Evolutionary conservation across 306 rosid genomes (phyloP).

Genomic region (Arachis stenosperma): DNA sequence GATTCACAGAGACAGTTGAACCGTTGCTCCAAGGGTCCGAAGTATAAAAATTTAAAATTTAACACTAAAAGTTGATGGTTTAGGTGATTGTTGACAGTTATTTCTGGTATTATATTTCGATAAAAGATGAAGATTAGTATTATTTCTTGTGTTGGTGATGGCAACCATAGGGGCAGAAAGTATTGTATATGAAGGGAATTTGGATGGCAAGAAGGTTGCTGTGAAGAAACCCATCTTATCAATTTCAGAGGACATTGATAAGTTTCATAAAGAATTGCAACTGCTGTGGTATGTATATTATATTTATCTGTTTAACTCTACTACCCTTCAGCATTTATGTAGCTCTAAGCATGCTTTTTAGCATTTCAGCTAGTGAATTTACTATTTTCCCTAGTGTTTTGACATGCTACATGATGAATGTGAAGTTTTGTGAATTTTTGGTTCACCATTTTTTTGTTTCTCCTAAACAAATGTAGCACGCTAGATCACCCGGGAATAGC

Average conservation of each 20-base stretch:
- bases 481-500: constrained; percentile 78
- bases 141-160: constrained; percentile 23
- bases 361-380: constrained; percentile 9
- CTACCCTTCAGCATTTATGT: constrained; percentile 2
- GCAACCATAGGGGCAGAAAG: constrained; percentile 74
- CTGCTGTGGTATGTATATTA: constrained; percentile 67
- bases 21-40: too few species aligned
- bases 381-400: constrained; percentile 15
- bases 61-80: too few species aligned
- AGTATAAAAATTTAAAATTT: too few species aligned
- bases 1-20: too few species aligned
- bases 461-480: constrained; percentile 54
- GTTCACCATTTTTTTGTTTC: not conserved
- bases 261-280: constrained; percentile 84
- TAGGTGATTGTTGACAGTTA: not conserved
- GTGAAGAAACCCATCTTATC: constrained; percentile 84
- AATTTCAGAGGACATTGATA: constrained; percentile 75
- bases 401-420: constrained; percentile 5
- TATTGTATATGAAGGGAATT: constrained; percentile 77
- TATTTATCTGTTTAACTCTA: not conserved
- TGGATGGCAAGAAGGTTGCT: constrained; percentile 78
- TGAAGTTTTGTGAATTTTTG: constrained; percentile 3
- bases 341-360: constrained; percentile 22
- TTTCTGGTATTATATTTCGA: constrained; percentile 9
- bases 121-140: not conserved